Evolutionary conservation across 352 stramenopile species (phyloP).

Genomic region (Globisporangium megalacanthum): DNA sequence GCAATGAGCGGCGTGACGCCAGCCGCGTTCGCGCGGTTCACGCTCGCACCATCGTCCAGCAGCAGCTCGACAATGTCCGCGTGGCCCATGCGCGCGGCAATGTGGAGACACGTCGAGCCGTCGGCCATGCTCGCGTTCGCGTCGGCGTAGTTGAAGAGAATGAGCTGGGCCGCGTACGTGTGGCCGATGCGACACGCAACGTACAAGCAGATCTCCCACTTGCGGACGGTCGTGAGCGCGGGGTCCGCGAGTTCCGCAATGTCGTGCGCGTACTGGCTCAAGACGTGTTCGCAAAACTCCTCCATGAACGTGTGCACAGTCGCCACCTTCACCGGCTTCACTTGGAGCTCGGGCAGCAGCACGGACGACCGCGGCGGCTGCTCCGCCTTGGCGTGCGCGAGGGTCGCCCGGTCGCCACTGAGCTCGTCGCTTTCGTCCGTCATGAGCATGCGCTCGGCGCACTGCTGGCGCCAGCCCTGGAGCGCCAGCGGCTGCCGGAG

Average conservation of each 20-base stretch:
- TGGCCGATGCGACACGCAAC: slow-evolving; percentile 69
- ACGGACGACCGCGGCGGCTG: slow-evolving; percentile 1
- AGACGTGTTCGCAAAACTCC: slow-evolving; percentile 67
- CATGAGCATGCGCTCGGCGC: slow-evolving; percentile 37
- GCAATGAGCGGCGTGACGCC: slow-evolving; percentile 72
- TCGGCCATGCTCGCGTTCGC: slow-evolving; percentile 53
- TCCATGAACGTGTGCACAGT: slow-evolving; percentile 79
- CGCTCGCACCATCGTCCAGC: slow-evolving; percentile 58
- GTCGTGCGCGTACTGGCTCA: slow-evolving; percentile 55
- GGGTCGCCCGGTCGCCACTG: slow-evolving; percentile 4
- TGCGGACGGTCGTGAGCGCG: slow-evolving; percentile 37
- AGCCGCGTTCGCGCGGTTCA: slow-evolving; percentile 48
- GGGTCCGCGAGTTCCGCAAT: slow-evolving; percentile 48
- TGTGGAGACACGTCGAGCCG: slow-evolving; percentile 66
- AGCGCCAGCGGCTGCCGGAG: slow-evolving; percentile 41
- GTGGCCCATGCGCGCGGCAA: slow-evolving; percentile 63
- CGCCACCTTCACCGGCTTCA: slow-evolving; percentile 55
- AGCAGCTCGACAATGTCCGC: slow-evolving; percentile 56
- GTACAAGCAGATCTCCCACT: slow-evolving; percentile 75
- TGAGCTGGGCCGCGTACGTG: slow-evolving; percentile 64
- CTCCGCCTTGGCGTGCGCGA: slow-evolving; percentile 7
- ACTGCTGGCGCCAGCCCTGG: slow-evolving; percentile 51
- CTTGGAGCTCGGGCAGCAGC: slow-evolving; percentile 40
- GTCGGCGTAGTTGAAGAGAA: slow-evolving; percentile 71
- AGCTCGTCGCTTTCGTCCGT: background rate